Evolutionary conservation across 768 basidiomycete species (phyloP).

Genomic region (Rhodotorula babjevae): DNA sequence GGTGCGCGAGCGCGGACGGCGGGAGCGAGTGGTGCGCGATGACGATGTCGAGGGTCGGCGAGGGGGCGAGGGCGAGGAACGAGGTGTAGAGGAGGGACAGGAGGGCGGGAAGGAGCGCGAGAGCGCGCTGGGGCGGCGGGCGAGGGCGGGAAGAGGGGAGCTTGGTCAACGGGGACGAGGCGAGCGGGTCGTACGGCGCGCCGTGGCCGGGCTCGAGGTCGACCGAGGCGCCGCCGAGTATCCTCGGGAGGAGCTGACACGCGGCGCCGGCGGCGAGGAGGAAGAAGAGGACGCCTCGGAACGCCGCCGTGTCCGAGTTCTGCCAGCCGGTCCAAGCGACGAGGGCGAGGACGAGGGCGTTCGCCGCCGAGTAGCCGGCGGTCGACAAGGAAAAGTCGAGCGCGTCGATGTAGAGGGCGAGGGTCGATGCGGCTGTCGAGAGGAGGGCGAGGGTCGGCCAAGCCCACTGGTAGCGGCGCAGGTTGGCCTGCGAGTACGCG

Average conservation of each 20-base stretch:
- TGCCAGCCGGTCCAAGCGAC: background rate
- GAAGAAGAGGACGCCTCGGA: background rate
- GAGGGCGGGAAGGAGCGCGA: background rate
- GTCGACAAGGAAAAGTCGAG: background rate
- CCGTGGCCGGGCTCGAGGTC: background rate
- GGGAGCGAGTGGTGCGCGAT: conserved; percentile 31
- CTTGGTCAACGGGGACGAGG: background rate
- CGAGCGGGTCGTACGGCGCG: background rate
- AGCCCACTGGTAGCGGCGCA: too few relatives aligned
- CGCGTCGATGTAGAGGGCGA: background rate
- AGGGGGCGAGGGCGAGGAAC: background rate
- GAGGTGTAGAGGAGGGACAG: background rate
- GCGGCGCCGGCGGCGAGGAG: background rate
- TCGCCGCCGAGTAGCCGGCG: background rate
- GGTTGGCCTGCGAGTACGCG: background rate
- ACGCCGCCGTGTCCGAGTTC: background rate
- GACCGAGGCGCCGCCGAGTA: too few relatives aligned
- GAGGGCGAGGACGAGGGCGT: background rate
- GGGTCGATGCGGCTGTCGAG: background rate
- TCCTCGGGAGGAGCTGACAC: background rate
- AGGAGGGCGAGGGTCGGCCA: background rate
- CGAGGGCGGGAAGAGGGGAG: background rate
- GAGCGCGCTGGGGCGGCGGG: background rate
- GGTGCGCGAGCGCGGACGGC: background rate
- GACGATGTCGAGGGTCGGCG: conserved; percentile 19